A percentile compares a stretch with the other conserved stretches of the same genome.
Evolutionary conservation across 2,329 filamentous ascomycete species (phyloP).

Genomic region (Hansfordia pulvinata): DNA sequence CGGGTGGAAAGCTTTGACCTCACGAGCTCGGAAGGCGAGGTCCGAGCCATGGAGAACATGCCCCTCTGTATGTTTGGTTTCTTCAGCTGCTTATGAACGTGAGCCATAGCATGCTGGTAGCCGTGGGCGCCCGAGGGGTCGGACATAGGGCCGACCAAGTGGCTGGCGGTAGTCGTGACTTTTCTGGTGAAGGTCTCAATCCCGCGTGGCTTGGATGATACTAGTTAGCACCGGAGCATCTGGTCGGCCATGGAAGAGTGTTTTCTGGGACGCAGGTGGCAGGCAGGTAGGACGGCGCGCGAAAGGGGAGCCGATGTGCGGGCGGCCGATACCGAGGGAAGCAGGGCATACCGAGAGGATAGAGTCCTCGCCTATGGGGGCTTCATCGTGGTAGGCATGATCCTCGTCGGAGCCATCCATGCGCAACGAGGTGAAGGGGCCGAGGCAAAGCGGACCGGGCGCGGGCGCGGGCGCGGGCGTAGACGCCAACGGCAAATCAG

Average conservation of each 20-base stretch:
- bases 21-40: slow-evolving; percentile 86
- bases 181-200: slow-evolving; percentile 90
- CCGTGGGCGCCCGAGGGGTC: slow-evolving; percentile 45
- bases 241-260: no score
- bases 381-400: slow-evolving; percentile 19
- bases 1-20: slow-evolving; percentile 78
- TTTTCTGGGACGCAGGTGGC: no score
- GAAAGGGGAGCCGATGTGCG: no score
- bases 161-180: slow-evolving; percentile 83
- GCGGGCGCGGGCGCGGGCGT: no score
- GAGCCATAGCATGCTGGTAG: slow-evolving; percentile 78
- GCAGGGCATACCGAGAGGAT: slow-evolving; percentile 15
- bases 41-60: slow-evolving; percentile 82
- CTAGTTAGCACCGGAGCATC: slow-evolving; percentile 3
- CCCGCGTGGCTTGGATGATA: slow-evolving; percentile 54
- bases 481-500: no score
- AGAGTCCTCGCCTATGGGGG: slow-evolving; percentile 17
- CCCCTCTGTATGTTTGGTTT: slow-evolving; percentile 74
- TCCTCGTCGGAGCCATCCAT: slow-evolving; percentile 19
- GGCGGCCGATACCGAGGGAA: slow-evolving; percentile 3
- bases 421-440: slow-evolving; percentile 10
- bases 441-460: background rate
- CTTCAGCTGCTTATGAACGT: slow-evolving; percentile 80
- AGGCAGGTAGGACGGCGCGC: no score
- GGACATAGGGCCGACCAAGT: slow-evolving; percentile 61